These are phyloP conservation scores for Pseudisothecium myosuroides DNA, from an alignment of 225 moss, liverwort and hornwort genomes.

Conservation along the genomic window DNA sequence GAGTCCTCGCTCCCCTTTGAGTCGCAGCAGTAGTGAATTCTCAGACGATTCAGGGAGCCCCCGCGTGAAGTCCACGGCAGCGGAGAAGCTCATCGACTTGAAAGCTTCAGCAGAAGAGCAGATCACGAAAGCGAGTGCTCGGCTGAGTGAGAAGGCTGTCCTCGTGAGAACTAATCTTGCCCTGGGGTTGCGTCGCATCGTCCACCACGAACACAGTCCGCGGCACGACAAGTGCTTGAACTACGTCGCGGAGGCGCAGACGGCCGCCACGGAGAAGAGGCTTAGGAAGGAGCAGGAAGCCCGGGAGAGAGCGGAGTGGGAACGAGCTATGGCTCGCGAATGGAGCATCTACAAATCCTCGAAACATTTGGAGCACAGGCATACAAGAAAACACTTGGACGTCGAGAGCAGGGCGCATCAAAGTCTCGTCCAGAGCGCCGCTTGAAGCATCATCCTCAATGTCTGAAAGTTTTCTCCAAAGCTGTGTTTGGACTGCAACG, in stretches of 20 bases:
- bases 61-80: background rate
- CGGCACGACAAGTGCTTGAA: slow-evolving; percentile 23
- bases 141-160: slow-evolving; percentile 31
- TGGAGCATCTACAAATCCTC: slow-evolving; percentile 24
- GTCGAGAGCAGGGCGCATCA: background rate
- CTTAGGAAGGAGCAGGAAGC: slow-evolving; percentile 16
- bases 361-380: background rate
- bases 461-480: background rate
- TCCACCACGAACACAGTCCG: slow-evolving; percentile 2
- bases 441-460: background rate
- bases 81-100: slow-evolving; percentile 12
- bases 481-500: background rate
- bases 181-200: slow-evolving; percentile 4
- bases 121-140: slow-evolving; percentile 9
- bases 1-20: background rate
- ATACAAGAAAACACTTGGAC: background rate
- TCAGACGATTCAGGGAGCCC: background rate
- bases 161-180: slow-evolving; percentile 7
- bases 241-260: slow-evolving; percentile 15
- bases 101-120: slow-evolving; percentile 18
- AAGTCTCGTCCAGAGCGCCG: slow-evolving; percentile 9
- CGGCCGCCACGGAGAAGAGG: slow-evolving; percentile 28
- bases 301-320: slow-evolving; percentile 27
- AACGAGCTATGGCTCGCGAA: slow-evolving; percentile 22
- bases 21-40: background rate